Evolutionary conservation across 768 basidiomycete species (phyloP).

Genomic region (Leccinellum albellum): DNA sequence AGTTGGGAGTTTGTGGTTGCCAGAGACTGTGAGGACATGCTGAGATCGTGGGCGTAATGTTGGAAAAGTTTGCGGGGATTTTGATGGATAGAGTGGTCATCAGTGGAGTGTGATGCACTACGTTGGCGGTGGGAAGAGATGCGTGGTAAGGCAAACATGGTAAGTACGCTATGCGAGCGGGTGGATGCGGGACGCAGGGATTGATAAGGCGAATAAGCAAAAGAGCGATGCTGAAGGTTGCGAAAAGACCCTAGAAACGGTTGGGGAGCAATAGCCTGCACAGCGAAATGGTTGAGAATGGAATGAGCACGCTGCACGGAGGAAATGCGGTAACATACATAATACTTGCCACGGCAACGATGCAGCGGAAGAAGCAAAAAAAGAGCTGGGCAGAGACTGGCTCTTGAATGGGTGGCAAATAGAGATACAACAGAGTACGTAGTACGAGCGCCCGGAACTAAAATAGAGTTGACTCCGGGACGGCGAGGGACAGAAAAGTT

Average conservation of each 20-base stretch:
- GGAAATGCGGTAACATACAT: slow-evolving; percentile 18
- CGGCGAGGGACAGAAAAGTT: neutral
- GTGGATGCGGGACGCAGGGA: neutral
- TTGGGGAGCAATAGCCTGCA: slow-evolving; percentile 15
- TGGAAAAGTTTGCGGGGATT: slow-evolving; percentile 10
- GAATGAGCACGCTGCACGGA: neutral
- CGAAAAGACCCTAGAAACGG: slow-evolving; percentile 14
- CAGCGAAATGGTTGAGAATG: slow-evolving; percentile 1
- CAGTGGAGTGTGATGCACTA: slow-evolving; percentile 17
- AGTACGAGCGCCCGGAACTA: slow-evolving; percentile 8
- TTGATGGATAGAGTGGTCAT: slow-evolving; percentile 13
- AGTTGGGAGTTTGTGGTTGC: slow-evolving; percentile 6
- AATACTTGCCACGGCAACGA: slow-evolving; percentile 4
- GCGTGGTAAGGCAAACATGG: slow-evolving; percentile 12
- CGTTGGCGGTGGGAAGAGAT: slow-evolving; percentile 5
- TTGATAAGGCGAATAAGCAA: slow-evolving; percentile 1
- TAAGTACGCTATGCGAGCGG: neutral
- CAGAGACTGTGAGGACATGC: slow-evolving; percentile 19
- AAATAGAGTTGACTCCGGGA: slow-evolving; percentile 21
- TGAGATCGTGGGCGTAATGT: slow-evolving; percentile 13
- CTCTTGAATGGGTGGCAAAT: neutral
- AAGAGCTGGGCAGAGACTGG: neutral
- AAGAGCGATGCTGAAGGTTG: neutral
- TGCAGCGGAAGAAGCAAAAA: neutral
- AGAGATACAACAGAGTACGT: slow-evolving; percentile 9